These are phyloP conservation scores for Fusarium secorum DNA, from an alignment of 2,329 filamentous ascomycete genomes.

Conservation along the genomic window DNA sequence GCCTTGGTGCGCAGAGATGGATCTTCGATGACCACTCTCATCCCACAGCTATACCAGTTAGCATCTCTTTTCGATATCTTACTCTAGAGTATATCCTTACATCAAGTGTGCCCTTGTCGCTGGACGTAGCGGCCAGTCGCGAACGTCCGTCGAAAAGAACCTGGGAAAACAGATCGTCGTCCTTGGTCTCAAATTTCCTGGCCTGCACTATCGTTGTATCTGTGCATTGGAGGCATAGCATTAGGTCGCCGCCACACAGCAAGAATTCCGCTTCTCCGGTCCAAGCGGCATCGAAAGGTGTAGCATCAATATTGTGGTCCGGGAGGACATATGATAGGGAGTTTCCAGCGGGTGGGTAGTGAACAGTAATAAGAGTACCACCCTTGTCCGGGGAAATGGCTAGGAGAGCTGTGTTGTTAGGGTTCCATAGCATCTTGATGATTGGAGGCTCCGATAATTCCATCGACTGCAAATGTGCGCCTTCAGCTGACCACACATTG, in stretches of 20 bases:
- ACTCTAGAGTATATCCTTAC: conserved; percentile 53
- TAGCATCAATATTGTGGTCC: conserved; percentile 58
- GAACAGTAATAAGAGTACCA: conserved; percentile 64
- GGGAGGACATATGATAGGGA: conserved; percentile 58
- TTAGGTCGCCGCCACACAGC: conserved; percentile 64
- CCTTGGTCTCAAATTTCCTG: conserved; percentile 61
- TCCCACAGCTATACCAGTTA: conserved; percentile 60
- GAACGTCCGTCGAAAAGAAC: conserved; percentile 65
- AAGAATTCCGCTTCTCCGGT: conserved; percentile 66
- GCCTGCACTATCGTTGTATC: conserved; percentile 56
- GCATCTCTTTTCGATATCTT: conserved; percentile 4
- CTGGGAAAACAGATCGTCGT: conserved; percentile 62
- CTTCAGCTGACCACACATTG: conserved; percentile 64
- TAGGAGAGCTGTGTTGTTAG: conserved; percentile 61
- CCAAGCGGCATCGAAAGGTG: conserved; percentile 67
- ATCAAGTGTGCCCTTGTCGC: conserved; percentile 66
- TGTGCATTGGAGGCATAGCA: conserved; percentile 58
- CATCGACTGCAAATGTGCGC: conserved; percentile 60
- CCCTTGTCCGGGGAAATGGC: conserved; percentile 64
- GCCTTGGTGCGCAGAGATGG: conserved; percentile 67
- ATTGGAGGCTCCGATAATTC: conserved; percentile 68
- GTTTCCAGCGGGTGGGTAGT: conserved; percentile 54
- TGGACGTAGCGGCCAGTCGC: conserved; percentile 64
- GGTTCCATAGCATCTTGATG: conserved; percentile 69
- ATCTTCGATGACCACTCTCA: conserved; percentile 59